Base-by-base conservation (phyloP, 179 eudicot genomes). In the Amaranthus tricolor region DNA sequence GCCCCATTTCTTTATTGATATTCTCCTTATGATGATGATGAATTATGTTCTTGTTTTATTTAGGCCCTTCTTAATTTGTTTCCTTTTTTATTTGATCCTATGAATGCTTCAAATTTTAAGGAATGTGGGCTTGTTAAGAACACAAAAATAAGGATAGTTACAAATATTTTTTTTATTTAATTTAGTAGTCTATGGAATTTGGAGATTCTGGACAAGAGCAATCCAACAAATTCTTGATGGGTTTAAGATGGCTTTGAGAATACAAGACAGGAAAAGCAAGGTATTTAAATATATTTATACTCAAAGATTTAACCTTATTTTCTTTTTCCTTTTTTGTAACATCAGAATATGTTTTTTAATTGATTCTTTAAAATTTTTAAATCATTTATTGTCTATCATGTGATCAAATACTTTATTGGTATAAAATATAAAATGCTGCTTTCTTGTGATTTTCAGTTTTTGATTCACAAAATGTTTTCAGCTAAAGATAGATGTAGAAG, bases 381-480 rank as follows among this genome's bases (percentile, higher is more conserved):
- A 7, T 8, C 40, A 31, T 31, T 19, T 49, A 55, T 66, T 0
- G 14, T 71, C 14, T 5, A 6, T 50, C 68, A 60, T 70, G 51
- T 40, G 63, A 58, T 76, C 13, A 56, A 24, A 47, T 73, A 76
- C 63, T 51, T 53, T 44, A 2, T 31, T 31, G 51, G 2, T 61
- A 20, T 62, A 68, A 31, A 31, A 31, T 31, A 31, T 31, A 31
- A 31, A 31, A 71, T 66, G 67, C 82, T 79, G 52, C 51, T 65
- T 70, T 11, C 17, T 44, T 48, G 12, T 12, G 40, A 31, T 58
- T 74, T 80, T 65, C 86, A 84, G 89, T 84, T 86, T 43, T 84
- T 86, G 58, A 76, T 86, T 68, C 80, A 74, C 52, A 84, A 80
- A 75, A 75, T 86, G 80, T 84, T 86, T 63, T 59, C 86, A 40